These are phyloP conservation scores for Xylaria sp. DNA, from an alignment of 2,329 filamentous ascomycete species.

Conservation along the genomic window DNA sequence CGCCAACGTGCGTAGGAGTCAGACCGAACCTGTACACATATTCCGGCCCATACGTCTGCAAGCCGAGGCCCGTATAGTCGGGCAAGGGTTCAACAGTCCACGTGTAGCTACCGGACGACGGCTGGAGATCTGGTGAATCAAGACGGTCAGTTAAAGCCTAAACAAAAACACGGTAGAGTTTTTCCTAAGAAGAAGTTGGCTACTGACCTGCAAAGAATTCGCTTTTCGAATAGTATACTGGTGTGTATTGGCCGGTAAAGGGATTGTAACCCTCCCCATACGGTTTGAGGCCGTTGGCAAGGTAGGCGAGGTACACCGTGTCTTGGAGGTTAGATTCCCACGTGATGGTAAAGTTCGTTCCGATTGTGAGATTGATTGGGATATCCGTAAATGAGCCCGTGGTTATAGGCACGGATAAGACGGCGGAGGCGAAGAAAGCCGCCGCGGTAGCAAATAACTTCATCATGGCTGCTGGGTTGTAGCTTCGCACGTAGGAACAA, in stretches of 20 bases:
- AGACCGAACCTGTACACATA: slow-evolving; percentile 29
- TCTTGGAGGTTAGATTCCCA: slow-evolving; percentile 28
- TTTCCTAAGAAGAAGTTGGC: slow-evolving; percentile 28
- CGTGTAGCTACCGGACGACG: slow-evolving; percentile 28
- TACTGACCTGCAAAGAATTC: slow-evolving; percentile 26
- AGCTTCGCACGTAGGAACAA: slow-evolving; percentile 27
- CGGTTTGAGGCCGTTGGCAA: slow-evolving; percentile 28
- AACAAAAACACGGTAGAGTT: slow-evolving; percentile 26
- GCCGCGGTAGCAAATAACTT: slow-evolving; percentile 29
- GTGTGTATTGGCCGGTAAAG: slow-evolving; percentile 20
- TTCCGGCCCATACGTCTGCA: slow-evolving; percentile 25
- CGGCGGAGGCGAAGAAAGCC: slow-evolving; percentile 29
- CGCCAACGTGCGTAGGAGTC: slow-evolving; percentile 28
- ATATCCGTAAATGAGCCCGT: slow-evolving; percentile 28
- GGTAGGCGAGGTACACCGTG: slow-evolving; percentile 28
- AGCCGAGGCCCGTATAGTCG: slow-evolving; percentile 29
- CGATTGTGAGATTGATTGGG: slow-evolving; percentile 29
- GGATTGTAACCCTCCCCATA: slow-evolving; percentile 26
- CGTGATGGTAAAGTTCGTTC: slow-evolving; percentile 31
- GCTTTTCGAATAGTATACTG: slow-evolving; percentile 24
- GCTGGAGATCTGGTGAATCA: slow-evolving; percentile 30
- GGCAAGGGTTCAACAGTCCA: slow-evolving; percentile 25
- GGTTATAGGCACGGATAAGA: slow-evolving; percentile 27
- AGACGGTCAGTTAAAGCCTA: slow-evolving; percentile 27
- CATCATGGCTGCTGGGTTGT: slow-evolving; percentile 30